These are phyloP conservation scores for Polyplosphaeria fusca DNA, from an alignment of 495 filamentous ascomycete species.

Conservation along the genomic window DNA sequence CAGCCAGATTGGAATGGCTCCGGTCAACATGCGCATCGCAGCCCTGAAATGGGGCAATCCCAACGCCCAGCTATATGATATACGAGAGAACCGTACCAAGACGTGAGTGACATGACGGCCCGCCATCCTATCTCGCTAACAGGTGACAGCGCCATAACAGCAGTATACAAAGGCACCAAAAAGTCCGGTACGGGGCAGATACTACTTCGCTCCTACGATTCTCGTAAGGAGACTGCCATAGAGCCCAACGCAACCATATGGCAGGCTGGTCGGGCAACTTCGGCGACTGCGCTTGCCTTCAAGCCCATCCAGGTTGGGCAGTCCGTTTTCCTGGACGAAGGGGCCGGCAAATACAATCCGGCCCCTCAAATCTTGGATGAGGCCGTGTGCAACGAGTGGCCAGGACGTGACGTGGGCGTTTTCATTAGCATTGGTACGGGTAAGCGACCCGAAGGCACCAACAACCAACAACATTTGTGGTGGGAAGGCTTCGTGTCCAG, in stretches of 20 bases:
- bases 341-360: slow-evolving; percentile 87
- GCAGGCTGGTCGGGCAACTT: slow-evolving; percentile 94
- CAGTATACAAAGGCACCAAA: slow-evolving; percentile 78
- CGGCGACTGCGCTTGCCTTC: slow-evolving; percentile 86
- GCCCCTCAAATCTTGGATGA: slow-evolving; percentile 82
- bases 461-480: slow-evolving; percentile 69
- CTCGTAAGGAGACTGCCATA: slow-evolving; percentile 80
- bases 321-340: slow-evolving; percentile 90
- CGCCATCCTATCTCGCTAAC: slow-evolving; percentile 35
- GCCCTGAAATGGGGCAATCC: slow-evolving; percentile 57
- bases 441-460: slow-evolving; percentile 72
- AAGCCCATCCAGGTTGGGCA: slow-evolving; percentile 94
- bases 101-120: slow-evolving; percentile 60
- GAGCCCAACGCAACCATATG: slow-evolving; percentile 91
- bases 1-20: slow-evolving; percentile 45
- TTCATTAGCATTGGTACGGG: slow-evolving; percentile 92
- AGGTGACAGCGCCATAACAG: slow-evolving; percentile 71
- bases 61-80: slow-evolving; percentile 73
- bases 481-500: slow-evolving; percentile 86
- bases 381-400: slow-evolving; percentile 89
- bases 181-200: slow-evolving; percentile 60
- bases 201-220: slow-evolving; percentile 89
- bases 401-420: slow-evolving; percentile 81
- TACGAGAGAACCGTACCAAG: slow-evolving; percentile 80
- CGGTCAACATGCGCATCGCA: slow-evolving; percentile 30